Evolutionary conservation across 257 asterid genomes (phyloP), one percentile per base, ranked within the genome.

Genomic region (Coffea canephora): DNA sequence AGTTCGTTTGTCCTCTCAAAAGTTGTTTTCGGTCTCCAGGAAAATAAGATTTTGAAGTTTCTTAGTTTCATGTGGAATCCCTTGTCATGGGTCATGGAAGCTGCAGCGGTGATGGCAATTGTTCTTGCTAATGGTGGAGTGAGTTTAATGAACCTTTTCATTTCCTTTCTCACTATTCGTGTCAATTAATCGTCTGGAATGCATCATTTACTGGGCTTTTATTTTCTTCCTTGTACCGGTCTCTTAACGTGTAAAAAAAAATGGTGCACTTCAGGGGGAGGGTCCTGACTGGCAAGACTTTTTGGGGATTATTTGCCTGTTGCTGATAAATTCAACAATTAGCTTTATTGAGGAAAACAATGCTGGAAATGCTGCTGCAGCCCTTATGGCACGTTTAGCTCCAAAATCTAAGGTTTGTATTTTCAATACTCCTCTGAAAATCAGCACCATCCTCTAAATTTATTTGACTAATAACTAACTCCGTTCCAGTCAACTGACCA

Each of bases 31-130:
- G 5, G 14, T 70, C 41, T 50, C 54, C 83, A 83, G 86, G 83
- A 79, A 46, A 79, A 83, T 81, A 75, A 79, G 68, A 50, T 83
- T 55, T 39, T 83, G 74, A 83, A 83, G 31, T 83, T 83, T 79
- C 83, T 83, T 61, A 54, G 86, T 79, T 83, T 83, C 80, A 75
- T 83, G 78, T 83, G 86, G 83, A 82, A 82, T 82, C 85, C 85
- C 14, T 73, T 82, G 82, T 82, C 85, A 45, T 78, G 82, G 85
- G 82, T 82, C 27, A 78, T 82, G 85, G 85, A 82, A 74, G 83
- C 83, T 27, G 86, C 86, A 11, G 83, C 83, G 34, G 46, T 71
- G 62, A 83, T 79, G 76, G 81, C 82, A 52, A 74, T 82, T 46
- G 73, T 25, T 27, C 82, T 82, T 55, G 82, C 82, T 16, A 78